Evolutionary conservation across 768 basidiomycete species (phyloP), one percentile per base, ranked within the genome.

Genomic region (Mycena vitilis): DNA sequence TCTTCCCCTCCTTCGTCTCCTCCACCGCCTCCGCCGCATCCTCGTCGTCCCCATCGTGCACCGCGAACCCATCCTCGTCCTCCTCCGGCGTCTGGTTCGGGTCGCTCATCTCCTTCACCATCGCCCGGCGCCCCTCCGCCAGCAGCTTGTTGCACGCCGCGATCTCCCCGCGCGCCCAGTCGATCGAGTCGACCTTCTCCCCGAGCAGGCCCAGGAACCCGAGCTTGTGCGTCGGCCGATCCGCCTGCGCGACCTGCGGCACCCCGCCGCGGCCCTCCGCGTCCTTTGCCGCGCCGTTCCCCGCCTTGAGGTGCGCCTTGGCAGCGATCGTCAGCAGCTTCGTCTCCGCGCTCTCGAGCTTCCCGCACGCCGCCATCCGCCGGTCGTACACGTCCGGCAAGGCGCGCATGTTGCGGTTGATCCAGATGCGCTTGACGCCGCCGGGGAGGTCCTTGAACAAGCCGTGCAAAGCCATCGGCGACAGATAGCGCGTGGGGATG

Each of bases 101-200:
- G 54, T 68, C 72, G 52, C 60, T 72, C 70, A 44, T 70, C 68
- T 40, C 75, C 71, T 51, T 78, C 74, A 47, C 78, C 82, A 38
- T 77, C 73, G 12, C 73, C 73, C 11, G 74, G 73, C 88, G 82
- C 25, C 83, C 88, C 66, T 84, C 82, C 4, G 88, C 85, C 52
- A 95, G 80, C 4, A 87, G 73, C 22, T 75, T 75, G 20, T 84
- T 88, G 63, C 89, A 88, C 1, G 81, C 74, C 2, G 80, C 78
- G 63, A 98, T 94, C 79, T 96, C 92, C 22, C 85, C 81, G 37
- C 93, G 84, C 22, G 90, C 89, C 95, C 96, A 98, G 2, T 95
- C 91, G 75, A 99, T 95, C 4, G 93, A 88, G 80, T 99, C 98
- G 18, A 98, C 96, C 78, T 97, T 93, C 77, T 94, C 78, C 10